Base-by-base conservation (phyloP, 176 grass and related monocot genomes). In the Thalia dealbata region DNA sequence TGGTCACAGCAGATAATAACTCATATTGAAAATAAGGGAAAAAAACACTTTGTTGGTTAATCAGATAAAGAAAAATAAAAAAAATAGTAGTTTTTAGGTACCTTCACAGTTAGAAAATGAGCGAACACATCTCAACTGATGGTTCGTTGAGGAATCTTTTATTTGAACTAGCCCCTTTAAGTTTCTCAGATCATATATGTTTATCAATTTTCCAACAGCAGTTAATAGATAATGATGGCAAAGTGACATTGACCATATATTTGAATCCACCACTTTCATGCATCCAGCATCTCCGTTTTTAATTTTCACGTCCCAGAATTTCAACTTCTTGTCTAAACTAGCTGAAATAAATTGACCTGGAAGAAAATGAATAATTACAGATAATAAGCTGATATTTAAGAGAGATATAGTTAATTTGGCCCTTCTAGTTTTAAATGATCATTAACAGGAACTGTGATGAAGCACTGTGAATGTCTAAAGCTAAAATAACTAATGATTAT, bases 101-200 rank as follows among this genome's bases (percentile, higher is more conserved):
- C 91, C 87, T 14, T 85, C 78, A 64, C 70, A 85, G 30, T 76
- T 76, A 24, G 79, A 66, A 81, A 85, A 85, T 85, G 87, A 67
- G 16, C 81, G 71, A 78, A 90, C 67, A 29, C 87, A 83, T 65
- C 61, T 71, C 73, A 95, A 80, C n/a, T 75, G 74, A 84, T 79
- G 82, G 13, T 64, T 28, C 42, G 80, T 24, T 67, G 84, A 80
- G 28, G 82, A 87, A 51, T 82, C 41, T 78, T 85, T 84, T 73
- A 15, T 22, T 71, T 80, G 76, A 52, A 87, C 80, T 73, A 74
- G 81, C 67, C 21, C 71, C 26, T 61, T 76, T 52, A 95, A 64
- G 69, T 90, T 90, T 52, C 91, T 78, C 79, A 81, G 58, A 67
- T 90, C 91, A 80, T 90, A 88, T 29, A 72, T 18, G 50, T 77